Conservation (phyloP, 371 early-diverging fungal species). For the Mucor velutinosus region DNA sequence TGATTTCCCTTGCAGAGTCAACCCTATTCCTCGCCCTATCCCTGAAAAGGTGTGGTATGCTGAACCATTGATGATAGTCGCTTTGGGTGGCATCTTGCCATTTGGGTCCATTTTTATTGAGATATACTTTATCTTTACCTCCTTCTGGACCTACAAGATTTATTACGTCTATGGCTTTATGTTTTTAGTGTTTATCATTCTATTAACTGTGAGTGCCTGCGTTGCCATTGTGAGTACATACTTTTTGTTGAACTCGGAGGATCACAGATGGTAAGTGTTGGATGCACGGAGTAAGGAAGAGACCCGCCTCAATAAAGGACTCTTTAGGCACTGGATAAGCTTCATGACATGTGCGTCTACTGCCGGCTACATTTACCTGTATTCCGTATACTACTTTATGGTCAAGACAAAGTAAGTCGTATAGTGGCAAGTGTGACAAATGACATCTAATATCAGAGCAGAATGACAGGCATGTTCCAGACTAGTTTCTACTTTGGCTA, state of each 20-base stretch:
- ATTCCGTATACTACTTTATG: slow-evolving; percentile 79
- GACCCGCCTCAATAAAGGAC: not conserved
- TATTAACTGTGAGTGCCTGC: slow-evolving; percentile 76
- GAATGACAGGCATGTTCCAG: slow-evolving; percentile 85
- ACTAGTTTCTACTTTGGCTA: slow-evolving; percentile 84
- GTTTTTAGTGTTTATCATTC: slow-evolving; percentile 72
- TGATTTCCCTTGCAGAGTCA: slow-evolving; percentile 81
- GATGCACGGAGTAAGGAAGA: not conserved
- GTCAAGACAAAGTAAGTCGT: slow-evolving; percentile 69
- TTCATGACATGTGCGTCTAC: slow-evolving; percentile 81
- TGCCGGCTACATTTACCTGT: slow-evolving; percentile 77
- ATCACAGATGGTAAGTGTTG: slow-evolving; percentile 72
- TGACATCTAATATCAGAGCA: slow-evolving; percentile 16
- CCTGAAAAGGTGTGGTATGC: slow-evolving; percentile 79
- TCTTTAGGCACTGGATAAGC: slow-evolving; percentile 76
- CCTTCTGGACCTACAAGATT: slow-evolving; percentile 84
- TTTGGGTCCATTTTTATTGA: slow-evolving; percentile 88
- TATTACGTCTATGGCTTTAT: slow-evolving; percentile 89
- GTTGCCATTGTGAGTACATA: slow-evolving; percentile 81
- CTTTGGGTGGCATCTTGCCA: slow-evolving; percentile 77
- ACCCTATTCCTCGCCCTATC: slow-evolving; percentile 81
- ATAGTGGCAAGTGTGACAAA: not conserved
- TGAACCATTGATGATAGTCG: slow-evolving; percentile 65
- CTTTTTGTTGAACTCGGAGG: slow-evolving; percentile 80
- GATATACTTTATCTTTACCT: slow-evolving; percentile 84